Evolutionary conservation across 2,329 filamentous ascomycete species (phyloP).

Genomic region (Exophiala lecanii-corni): DNA sequence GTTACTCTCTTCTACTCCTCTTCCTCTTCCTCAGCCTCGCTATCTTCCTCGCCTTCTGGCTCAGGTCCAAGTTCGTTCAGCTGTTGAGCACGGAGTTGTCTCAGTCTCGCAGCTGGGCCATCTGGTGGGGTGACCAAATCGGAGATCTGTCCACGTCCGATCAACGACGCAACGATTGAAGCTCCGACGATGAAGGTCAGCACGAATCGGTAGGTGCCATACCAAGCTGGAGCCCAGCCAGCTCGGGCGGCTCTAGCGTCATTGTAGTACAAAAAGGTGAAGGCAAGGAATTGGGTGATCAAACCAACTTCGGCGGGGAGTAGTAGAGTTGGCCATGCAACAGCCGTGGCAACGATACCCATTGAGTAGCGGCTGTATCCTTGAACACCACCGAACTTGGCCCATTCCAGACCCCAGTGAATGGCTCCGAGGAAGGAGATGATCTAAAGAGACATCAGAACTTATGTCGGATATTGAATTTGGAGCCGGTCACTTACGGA

Average conservation of each 20-base stretch:
- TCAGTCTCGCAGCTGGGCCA: conserved; percentile 44
- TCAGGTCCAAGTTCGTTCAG: conserved; percentile 45
- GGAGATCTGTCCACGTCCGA: conserved; percentile 74
- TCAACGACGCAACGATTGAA: conserved; percentile 72
- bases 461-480: no score
- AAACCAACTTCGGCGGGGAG: conserved; percentile 80
- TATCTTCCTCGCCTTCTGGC: conserved; percentile 29
- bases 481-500: conserved; percentile 57
- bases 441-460: conserved; percentile 57
- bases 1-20: conserved; percentile 24
- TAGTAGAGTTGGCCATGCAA: conserved; percentile 86
- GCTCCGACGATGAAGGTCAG: conserved; percentile 84
- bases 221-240: conserved; percentile 83
- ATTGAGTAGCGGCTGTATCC: conserved; percentile 79
- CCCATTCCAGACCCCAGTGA: conserved; percentile 89
- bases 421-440: conserved; percentile 91
- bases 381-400: conserved; percentile 60
- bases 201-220: conserved; percentile 83
- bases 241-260: conserved; percentile 67
- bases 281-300: conserved; percentile 79
- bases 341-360: conserved; percentile 70
- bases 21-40: conserved; percentile 26
- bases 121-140: conserved; percentile 47
- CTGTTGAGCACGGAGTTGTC: conserved; percentile 47
- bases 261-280: conserved; percentile 79